Base-by-base conservation (phyloP, 2,329 filamentous ascomycete species). In the Rutstroemia sp. region DNA sequence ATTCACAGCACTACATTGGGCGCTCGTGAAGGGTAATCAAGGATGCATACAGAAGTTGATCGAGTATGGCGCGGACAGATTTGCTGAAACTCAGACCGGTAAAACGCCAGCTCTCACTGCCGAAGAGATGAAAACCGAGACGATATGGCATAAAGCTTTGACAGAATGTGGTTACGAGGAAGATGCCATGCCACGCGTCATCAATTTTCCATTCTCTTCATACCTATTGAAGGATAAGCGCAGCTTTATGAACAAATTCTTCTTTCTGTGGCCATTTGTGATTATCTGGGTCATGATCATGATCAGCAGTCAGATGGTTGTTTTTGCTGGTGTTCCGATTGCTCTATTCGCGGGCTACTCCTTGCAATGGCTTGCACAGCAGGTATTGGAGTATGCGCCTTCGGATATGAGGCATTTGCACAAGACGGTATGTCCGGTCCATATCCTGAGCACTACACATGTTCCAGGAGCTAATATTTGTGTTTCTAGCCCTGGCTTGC, bases 1-100 rank as follows among this genome's bases (percentile, higher is more conserved):
- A 27, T 94, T 97, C 71, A 96, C 92, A 0, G 91, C 94, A 4
- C 75, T 99, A 63, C 94, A 99, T 70, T 99, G 94, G 94, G 92
- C 91, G 0, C 76, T 99, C 48, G 94, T 99, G 38, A 96, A 95
- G 73, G 94, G 95, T 12, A 94, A 87, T 49, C 82, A 89, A 59
- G 85, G 85, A 10, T 96, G 92, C 70, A 88, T 99, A 61, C 85
- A 95, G 69, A 97, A 96, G 73, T 78, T 99, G 46, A 81, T 99
- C 64, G 94, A 99, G 75, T 96, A 96, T 71, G 95, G 94, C 48
- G 86, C 92, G 25, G 94, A 99, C 73, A 83, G 94, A 47, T 97
- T 95, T 69, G 90, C 88, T 39, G 87, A 91, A 73, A 96, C 92
- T 27, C 80, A 84, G 54, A 88, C 90, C 48, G 92, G 92, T 61